These are phyloP conservation scores for Dactylella cylindrospora DNA, from an alignment of 2,329 filamentous ascomycete genomes.

Conservation along the genomic window DNA sequence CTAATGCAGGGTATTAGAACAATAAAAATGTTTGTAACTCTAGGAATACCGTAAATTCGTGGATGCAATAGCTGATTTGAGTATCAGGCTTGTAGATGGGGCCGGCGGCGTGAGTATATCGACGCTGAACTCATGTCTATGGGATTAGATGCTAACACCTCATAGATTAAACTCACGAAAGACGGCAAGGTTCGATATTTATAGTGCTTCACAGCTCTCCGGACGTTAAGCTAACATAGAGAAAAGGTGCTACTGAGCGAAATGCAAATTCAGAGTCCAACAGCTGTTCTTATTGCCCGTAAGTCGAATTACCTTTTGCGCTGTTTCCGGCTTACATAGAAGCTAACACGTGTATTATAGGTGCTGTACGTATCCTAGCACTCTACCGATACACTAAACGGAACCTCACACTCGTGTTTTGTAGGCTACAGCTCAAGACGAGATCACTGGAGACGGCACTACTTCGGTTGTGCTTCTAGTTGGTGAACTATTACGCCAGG, in stretches of 20 bases:
- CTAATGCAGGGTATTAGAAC: constrained; percentile 36
- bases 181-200: constrained; percentile 78
- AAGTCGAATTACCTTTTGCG: neutral
- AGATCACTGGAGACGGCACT: constrained; percentile 96
- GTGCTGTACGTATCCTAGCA: constrained; percentile 43
- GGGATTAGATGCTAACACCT: constrained; percentile 47
- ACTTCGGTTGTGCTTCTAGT: constrained; percentile 94
- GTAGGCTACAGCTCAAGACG: constrained; percentile 87
- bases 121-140: neutral
- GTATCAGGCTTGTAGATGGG: constrained; percentile 66
- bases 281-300: constrained; percentile 78
- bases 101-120: constrained; percentile 62
- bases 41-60: constrained; percentile 6
- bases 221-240: constrained; percentile 41
- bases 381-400: constrained; percentile 10
- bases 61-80: constrained; percentile 13
- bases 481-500: constrained; percentile 96
- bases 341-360: constrained; percentile 11
- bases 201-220: constrained; percentile 61
- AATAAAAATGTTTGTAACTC: constrained; percentile 48
- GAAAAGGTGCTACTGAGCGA: constrained; percentile 59
- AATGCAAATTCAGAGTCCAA: constrained; percentile 98
- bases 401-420: constrained; percentile 57
- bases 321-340: neutral
- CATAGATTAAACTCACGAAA: constrained; percentile 95